Evolutionary conservation across 371 early-diverging fungal genomes (phyloP), one percentile per base, ranked within the genome.

Genomic region (Apophysomyces variabilis): DNA sequence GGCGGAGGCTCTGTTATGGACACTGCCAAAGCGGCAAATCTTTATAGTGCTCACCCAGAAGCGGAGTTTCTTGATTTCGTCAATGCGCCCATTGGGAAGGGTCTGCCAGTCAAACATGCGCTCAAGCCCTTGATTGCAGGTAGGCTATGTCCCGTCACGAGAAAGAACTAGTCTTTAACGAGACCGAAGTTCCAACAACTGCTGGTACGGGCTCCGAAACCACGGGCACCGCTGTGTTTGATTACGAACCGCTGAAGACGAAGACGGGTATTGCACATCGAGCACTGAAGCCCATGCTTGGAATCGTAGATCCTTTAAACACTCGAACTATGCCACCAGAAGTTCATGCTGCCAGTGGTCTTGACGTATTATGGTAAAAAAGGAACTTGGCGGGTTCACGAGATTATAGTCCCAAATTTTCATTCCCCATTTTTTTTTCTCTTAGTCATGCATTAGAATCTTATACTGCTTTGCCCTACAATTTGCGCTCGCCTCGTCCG

Each of bases 1-100:
- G 96, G 96, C 61, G 96, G 96, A 64, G 96, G 96, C n/a, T 93
- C 94, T 2, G 92, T 92, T 37, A 95, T 96, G 65, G 96, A 96
- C 71, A 96, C 96, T 9, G 85, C 93, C 64, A 96, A 96, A 76
- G 96, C 94, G 37, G 96, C 95, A 46, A 95, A 93, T 70, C 79
- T 96, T 75, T 95, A 94, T 74, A 81, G 87, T 37, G 80, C 88
- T 46, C 92, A 93, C 71, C 91, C 91, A 12, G 90, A 95, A 13
- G 93, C 91, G 5, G 94, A 93, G 56, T 88, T 96, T 56, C 74
- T 95, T 69, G 96, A 95, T 72, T 96, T 96, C 77, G 96, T 96
- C 66, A 96, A 96, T 72, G 92, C 94, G 0, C 96, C 96, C n/a
- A 92, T 96, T 74, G 96, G 96, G 62, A 91, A 90, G 74, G 94